Conservation (phyloP, 1,139 yeast species). For the Petasospora rhodanensis region DNA sequence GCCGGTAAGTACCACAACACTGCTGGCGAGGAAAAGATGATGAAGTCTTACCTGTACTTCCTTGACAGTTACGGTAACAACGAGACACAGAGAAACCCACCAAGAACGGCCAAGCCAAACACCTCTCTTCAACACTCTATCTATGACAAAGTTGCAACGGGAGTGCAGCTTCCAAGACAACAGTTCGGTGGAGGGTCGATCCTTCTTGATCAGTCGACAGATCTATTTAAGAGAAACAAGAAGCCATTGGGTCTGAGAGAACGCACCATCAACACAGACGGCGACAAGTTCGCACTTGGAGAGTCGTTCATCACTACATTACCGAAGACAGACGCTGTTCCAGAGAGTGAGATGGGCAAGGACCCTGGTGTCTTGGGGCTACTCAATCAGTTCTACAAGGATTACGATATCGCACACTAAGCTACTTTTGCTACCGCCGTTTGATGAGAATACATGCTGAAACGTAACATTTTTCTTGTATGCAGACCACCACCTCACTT, state of each 20-base stretch:
- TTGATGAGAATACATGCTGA: not conserved
- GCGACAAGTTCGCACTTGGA: no score
- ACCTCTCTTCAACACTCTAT: constrained; percentile 21
- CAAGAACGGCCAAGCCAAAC: constrained; percentile 12
- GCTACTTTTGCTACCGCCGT: no score
- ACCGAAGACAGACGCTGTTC: constrained; percentile 25
- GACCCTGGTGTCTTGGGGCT: constrained; percentile 76
- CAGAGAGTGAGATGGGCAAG: constrained; percentile 34
- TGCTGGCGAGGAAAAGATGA: constrained; percentile 84
- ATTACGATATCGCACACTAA: constrained; percentile 32
- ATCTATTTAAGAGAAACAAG: constrained; percentile 5
- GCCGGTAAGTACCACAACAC: constrained; percentile 31
- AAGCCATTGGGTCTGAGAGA: constrained; percentile 7
- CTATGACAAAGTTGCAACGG: constrained; percentile 9
- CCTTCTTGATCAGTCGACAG: constrained; percentile 10
- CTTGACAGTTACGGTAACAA: constrained; percentile 71
- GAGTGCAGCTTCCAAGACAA: constrained; percentile 3
- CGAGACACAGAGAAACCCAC: constrained; percentile 30
- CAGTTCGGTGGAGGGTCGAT: constrained; percentile 4
- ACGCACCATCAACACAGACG: no score
- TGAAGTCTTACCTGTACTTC: constrained; percentile 82
- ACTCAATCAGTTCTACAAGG: constrained; percentile 77
- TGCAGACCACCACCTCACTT: no score
- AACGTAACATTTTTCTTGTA: not conserved
- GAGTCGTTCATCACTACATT: constrained; percentile 29